Base-by-base conservation (phyloP, 2,329 filamentous ascomycete species). In the Aspergillus aculeatinus region DNA sequence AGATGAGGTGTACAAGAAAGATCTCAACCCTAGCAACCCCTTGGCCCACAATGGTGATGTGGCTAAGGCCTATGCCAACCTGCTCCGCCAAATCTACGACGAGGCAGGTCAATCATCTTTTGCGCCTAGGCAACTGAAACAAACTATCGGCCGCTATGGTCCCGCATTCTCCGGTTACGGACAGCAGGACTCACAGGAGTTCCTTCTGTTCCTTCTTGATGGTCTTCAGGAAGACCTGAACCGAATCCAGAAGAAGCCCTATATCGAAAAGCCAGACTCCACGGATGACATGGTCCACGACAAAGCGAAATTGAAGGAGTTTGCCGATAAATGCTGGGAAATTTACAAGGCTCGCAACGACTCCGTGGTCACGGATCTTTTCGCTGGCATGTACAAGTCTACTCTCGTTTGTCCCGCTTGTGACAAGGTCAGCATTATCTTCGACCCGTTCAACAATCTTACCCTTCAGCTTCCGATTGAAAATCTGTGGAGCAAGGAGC, bases 351-450 rank as follows among this genome's bases (percentile, higher is more conserved):
- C 89, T 64, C 88, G 95, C 55, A 96, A 99, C 67, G 92, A 98
- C 72, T 98, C 95, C 0, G 89, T 98, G 47, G 91, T 97, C 66
- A 94, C 92, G 59, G 95, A 99, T 72, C 83, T 99, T 11, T 99
- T 99, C 75, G 96, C 92, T 23, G 95, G 95, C 64, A 92, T 98
- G 84, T 99, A 98, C 84, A 97, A 98, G 79, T 98, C 96, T 49
- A 98, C 94, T 0, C 85, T 99, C 64, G 89, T 95, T 64, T 99
- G 95, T 72, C 95, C 95, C 0, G 85, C 84, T 7, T 99, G 95
- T 74, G 85, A 89, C 67, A 99, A 98, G 79, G 90, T 98, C 76
- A 97, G 93, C 84, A 96, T 99, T 69, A 98, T 95, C 0, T 99
- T 99, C 71, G 95, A 99, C 73, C 95, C 95, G 0, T 99, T 96